Evolutionary conservation across 192 early-diverging fungal species (phyloP), one percentile per base, ranked within the genome.

Genomic region (Backusella mclennaniae): DNA sequence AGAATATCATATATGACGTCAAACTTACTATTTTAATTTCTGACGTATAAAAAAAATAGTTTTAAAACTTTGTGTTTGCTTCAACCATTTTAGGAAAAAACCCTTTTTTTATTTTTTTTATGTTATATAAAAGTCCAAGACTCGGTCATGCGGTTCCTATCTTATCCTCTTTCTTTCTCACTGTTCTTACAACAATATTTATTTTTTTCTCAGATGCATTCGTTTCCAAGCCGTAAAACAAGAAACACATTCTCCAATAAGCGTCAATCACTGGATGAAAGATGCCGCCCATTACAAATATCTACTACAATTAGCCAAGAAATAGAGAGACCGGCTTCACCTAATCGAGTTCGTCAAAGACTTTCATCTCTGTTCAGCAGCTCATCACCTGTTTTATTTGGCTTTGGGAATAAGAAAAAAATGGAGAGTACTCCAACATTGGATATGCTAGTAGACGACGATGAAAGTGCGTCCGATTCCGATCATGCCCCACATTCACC

Each of bases 11-110:
- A 3, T 4, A 63, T 63, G 56, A 63, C 56, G 56, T 63, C 56
- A 63, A 63, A 0, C 26, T 63, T 63, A 63, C 56, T 29, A 63
- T 63, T 63, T 63, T 63, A 63, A 29, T 59, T 26, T 26, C 56
- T 26, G 56, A 59, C 23, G 56, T 59, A 59, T 14, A 29, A 29
- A 56, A 56, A 56, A 56, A 63, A 29, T 63, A 1, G 21, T 7
- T 63, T 29, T 63, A 23, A 23, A 63, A 11, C 11, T n/a, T 63
- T 63, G 56, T 63, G 56, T 63, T 63, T 63, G 56, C 56, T 63
- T 63, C 56, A 63, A 63, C 56, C 23, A 63, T 63, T 63, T 63
- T 63, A 63, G 56, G 56, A 63, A 63, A 63, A 63, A 63, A 63
- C 56, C 56, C 56, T 63, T 63, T 63, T 63, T 63, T 63, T 63